Percentiles rank a stretch among this genome's conserved stretches.
Evolutionary conservation across 106 monocot species (phyloP).

Genomic region (Acanthochlamys bracteata): DNA sequence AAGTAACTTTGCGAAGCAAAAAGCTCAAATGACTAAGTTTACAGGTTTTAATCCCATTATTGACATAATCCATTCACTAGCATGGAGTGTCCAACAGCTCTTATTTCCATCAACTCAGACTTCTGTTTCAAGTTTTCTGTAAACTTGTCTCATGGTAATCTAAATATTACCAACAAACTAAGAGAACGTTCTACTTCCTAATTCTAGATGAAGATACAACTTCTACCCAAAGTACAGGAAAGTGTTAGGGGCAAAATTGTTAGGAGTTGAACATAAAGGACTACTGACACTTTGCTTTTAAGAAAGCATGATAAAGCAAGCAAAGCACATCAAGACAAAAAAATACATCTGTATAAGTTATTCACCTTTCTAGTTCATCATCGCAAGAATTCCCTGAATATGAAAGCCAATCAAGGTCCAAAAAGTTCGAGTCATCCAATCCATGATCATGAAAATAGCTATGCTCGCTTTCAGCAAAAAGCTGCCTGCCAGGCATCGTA

Average conservation of each 20-base stretch:
- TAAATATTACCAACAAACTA: no score
- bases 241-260: not conserved
- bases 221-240: not conserved
- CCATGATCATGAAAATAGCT: conserved; percentile 31
- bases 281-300: not conserved
- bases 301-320: not conserved
- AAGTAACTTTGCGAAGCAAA: no score
- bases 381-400: conserved; percentile 78
- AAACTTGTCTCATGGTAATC: no score
- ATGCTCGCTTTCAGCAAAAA: conserved; percentile 36
- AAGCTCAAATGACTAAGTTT: no score
- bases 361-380: conserved; percentile 71
- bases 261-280: not conserved
- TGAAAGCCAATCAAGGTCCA: conserved; percentile 71
- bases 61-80: no score
- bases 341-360: not conserved
- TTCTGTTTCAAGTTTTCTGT: no score
- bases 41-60: no score
- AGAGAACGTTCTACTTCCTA: no score
- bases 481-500: conserved; percentile 20
- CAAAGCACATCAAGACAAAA: no score
- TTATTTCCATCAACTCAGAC: no score
- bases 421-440: conserved; percentile 67
- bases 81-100: no score
- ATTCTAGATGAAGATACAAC: not conserved